Evolutionary conservation across 2,329 filamentous ascomycete species (phyloP), one percentile per base, ranked within the genome.

Genomic region (Coniochaeta sp.): DNA sequence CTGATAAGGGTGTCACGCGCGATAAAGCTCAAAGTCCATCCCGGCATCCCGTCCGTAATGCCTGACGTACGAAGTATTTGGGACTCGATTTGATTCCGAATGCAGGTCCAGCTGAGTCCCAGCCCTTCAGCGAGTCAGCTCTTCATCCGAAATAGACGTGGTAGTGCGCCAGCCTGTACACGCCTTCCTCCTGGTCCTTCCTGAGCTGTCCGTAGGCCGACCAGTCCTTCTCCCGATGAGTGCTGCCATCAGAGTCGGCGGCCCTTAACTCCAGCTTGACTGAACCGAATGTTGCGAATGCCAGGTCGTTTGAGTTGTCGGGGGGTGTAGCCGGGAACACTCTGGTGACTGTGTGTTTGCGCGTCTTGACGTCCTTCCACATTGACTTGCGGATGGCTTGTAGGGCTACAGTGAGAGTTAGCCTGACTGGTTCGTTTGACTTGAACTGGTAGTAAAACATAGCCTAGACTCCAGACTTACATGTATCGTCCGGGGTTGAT

Each of bases 301-400:
- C 49, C 35, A 60, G 58, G 49, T 55, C 60, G 8, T 50, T 53
- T 31, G 26, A 47, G 10, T 16, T 35, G 18, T 45, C 50, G 35
- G 50, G 52, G 50, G 73, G 73, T 4, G 54, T 54, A 1, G 62
- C 71, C 16, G 71, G 70, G 52, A 75, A 76, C 7, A 74, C 69
- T 57, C 71, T 71, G 27, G 57, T 57, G 24, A 73, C 65, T 2
- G 58, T 66, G 60, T 77, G 74, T 53, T 60, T 70, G 33, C 74
- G 64, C 32, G 65, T 62, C 51, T 60, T 57, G 18, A 75, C 67
- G 18, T 59, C 56, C 12, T 70, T 63, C 72, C 74, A 75, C 74
- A 76, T 77, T 22, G 65, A 60, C 16, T 6, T 18, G n/a, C 32
- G 13, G 16, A 16, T 14, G 32, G 16, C 13, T 18, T 35, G 16